Evolutionary conservation across 805 yeast genomes (phyloP).

Genomic region (Danielia reshetovae): DNA sequence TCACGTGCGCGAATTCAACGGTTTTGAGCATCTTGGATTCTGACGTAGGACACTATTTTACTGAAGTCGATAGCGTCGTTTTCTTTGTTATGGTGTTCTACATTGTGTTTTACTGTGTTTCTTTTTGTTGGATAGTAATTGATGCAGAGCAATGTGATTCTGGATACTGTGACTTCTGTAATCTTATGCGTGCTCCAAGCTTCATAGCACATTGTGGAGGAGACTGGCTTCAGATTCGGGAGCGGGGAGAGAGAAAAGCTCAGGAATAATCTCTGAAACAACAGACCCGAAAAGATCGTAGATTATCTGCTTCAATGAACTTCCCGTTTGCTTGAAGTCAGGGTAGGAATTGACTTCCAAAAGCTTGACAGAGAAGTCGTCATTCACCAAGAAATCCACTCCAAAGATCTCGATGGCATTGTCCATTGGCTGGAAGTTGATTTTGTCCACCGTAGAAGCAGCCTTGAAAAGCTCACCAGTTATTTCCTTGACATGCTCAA

Average conservation of each 20-base stretch:
- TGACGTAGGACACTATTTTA: too few relatives aligned
- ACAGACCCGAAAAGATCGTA: constrained; percentile 61
- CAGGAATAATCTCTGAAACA: constrained; percentile 40
- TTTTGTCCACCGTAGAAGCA: constrained; percentile 73
- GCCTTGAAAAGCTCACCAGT: constrained; percentile 74
- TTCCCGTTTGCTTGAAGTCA: constrained; percentile 95
- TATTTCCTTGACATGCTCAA: constrained; percentile 53
- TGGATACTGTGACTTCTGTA: too few relatives aligned
- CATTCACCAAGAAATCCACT: constrained; percentile 76
- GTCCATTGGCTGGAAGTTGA: constrained; percentile 76
- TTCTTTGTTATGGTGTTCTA: too few relatives aligned
- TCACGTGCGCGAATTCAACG: too few relatives aligned
- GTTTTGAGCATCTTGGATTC: too few relatives aligned
- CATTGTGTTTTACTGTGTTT: too few relatives aligned
- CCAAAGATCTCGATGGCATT: constrained; percentile 90
- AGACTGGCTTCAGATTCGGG: background rate
- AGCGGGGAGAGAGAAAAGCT: constrained; percentile 2
- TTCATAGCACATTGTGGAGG: background rate
- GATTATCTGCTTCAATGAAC: constrained; percentile 60
- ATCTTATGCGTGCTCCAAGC: too few relatives aligned
- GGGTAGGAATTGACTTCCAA: constrained; percentile 93
- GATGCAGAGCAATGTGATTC: too few relatives aligned
- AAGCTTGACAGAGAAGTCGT: constrained; percentile 49
- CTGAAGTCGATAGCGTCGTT: too few relatives aligned
- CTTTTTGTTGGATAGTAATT: too few relatives aligned